phyloP scores from a whole-genome alignment of 768 basidiomycete genomes.

The Phlegmacium glaucopus region DNA sequence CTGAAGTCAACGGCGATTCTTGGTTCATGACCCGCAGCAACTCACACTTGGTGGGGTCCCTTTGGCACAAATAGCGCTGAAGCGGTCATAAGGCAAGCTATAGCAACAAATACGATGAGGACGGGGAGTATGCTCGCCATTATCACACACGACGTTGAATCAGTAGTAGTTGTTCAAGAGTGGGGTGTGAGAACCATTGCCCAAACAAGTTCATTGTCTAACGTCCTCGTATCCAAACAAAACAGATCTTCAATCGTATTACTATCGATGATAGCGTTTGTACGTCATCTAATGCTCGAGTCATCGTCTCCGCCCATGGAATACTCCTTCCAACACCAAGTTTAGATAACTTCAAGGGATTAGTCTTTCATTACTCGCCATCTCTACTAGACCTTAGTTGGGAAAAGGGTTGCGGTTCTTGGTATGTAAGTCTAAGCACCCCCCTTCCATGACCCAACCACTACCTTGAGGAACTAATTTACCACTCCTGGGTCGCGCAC shows the following conservation, averaged over 20 bases:
- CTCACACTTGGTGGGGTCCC: slow-evolving; percentile 88
- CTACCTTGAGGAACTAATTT: slow-evolving; percentile 54
- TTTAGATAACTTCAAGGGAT: slow-evolving; percentile 40
- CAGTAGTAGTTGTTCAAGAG: too few species aligned
- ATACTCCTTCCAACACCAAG: slow-evolving; percentile 30
- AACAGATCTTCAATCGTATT: slow-evolving; percentile 28
- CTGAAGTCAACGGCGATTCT: not conserved
- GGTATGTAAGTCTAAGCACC: too few species aligned
- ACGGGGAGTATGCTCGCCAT: slow-evolving; percentile 77
- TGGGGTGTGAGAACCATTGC: too few species aligned
- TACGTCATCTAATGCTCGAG: slow-evolving; percentile 30
- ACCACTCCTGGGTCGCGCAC: slow-evolving; percentile 44
- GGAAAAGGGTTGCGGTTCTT: slow-evolving; percentile 50
- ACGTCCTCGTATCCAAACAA: slow-evolving; percentile 35
- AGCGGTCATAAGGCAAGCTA: slow-evolving; percentile 59
- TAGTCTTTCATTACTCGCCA: slow-evolving; percentile 46
- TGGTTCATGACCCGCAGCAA: slow-evolving; percentile 9
- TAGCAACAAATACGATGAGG: slow-evolving; percentile 60
- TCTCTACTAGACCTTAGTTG: slow-evolving; percentile 35
- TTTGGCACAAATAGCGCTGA: slow-evolving; percentile 75
- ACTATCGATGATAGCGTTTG: slow-evolving; percentile 28
- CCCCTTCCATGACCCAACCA: slow-evolving; percentile 56
- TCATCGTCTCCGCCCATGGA: slow-evolving; percentile 47
- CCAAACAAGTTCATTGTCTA: too few species aligned
- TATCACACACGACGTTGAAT: slow-evolving; percentile 4